Evolutionary conservation across 805 yeast species (phyloP), one percentile per base, ranked within the genome.

Genomic region (Teunomyces funiuensis): DNA sequence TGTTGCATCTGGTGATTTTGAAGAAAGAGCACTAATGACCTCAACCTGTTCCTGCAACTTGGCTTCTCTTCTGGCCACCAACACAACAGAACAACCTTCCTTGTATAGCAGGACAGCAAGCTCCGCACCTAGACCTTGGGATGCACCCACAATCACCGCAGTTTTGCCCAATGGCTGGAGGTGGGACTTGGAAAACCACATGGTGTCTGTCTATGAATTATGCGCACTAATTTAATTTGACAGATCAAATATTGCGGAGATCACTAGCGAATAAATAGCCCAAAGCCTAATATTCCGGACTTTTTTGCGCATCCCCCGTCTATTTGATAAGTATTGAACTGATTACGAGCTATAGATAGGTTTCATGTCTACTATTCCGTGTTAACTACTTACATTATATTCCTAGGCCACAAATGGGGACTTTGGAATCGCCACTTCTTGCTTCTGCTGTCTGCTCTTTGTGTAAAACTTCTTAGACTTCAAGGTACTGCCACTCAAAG

Each of bases 91-190:
- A 27, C 89, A 85, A 3, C 83, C 82, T 14, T 57, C 51, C 2
- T 69, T 45, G 42, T 73, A 78, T 34, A 83, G 66, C 41, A 76
- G 71, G 30, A 68, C 66, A 0, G 95, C 96, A 42, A 91, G 61
- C 28, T 84, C 86, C 3, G 81, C 81, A 0, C 99, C 99, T 1
- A 91, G 69, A 0, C 99, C 99, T 56, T 91, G 99, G 0, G 97
- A 88, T 0, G 88, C 98, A 3, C 99, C 99, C 0, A 96, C 79
- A n/a, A 91, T 74, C 13, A 91, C 73, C 2, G 84, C 89, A 1
- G 77, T 58, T 55, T 75, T 77, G 19, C 76, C 75, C 38, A 73
- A 66, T 8, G 77, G 60, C 27, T 55, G 47, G 38, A 69, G 60
- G 25, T 63, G 44, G 3, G 43, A 28, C 11, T 37, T 45, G 10